Conservation (phyloP, 371 early-diverging fungal genomes). For the Mucor irregularis region DNA sequence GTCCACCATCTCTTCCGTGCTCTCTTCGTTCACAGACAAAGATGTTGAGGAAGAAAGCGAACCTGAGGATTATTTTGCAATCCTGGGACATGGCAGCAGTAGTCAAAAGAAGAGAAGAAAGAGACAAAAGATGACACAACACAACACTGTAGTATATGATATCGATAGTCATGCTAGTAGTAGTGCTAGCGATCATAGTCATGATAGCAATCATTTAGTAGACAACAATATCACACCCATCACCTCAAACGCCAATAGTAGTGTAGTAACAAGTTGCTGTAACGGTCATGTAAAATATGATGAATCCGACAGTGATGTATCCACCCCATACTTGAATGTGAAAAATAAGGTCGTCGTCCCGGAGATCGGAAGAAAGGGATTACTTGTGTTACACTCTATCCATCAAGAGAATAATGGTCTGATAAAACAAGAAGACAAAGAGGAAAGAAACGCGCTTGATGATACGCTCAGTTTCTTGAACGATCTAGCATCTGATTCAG, state of each 20-base stretch:
- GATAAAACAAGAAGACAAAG: background rate
- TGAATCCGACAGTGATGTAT: no score
- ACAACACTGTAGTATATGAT: background rate
- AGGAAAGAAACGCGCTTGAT: constrained; percentile 19
- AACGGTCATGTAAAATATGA: no score
- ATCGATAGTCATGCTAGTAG: no score
- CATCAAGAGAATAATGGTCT: background rate
- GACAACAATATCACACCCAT: background rate
- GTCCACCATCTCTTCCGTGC: background rate
- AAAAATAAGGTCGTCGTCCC: no score
- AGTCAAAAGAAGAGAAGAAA: background rate
- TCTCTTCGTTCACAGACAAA: background rate
- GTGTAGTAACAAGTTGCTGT: no score
- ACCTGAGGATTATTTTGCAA: background rate
- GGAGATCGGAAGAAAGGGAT: constrained; percentile 4
- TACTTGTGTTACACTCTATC: constrained; percentile 8
- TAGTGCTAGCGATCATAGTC: no score
- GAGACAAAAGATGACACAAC: background rate
- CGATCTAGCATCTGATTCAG: constrained; percentile 1
- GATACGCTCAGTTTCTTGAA: constrained; percentile 19
- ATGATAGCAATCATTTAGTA: background rate
- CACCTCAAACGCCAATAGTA: background rate
- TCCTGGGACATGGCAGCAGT: no score
- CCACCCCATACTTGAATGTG: no score
- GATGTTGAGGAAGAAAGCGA: background rate